These are phyloP conservation scores for Dryas drummondii DNA, from an alignment of 306 rosid genomes.

Conservation along the genomic window DNA sequence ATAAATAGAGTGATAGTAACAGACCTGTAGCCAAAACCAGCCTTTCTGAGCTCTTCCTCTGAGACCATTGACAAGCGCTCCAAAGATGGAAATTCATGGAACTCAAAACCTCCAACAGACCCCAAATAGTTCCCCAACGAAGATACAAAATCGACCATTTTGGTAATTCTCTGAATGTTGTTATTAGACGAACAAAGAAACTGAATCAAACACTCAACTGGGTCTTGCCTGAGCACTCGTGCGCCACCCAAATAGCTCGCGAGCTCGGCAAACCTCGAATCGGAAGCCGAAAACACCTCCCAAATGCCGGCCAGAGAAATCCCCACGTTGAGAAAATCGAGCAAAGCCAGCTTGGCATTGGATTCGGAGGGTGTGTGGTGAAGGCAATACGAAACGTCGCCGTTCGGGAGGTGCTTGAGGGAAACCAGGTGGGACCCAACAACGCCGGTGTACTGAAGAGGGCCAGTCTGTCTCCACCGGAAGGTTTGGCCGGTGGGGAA, in stretches of 20 bases:
- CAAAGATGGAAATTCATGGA: constrained; percentile 67
- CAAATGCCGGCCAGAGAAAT: constrained; percentile 64
- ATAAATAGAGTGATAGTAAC: background rate
- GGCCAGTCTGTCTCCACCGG: constrained; percentile 79
- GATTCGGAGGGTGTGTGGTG: constrained; percentile 37
- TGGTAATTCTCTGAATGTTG: constrained; percentile 77
- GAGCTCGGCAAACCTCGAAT: constrained; percentile 62
- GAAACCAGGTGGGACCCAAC: constrained; percentile 71
- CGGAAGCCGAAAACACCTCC: constrained; percentile 66
- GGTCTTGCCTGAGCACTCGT: constrained; percentile 87
- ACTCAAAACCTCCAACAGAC: constrained; percentile 56
- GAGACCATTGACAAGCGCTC: constrained; percentile 56
- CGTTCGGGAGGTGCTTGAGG: constrained; percentile 63
- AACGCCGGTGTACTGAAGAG: constrained; percentile 72
- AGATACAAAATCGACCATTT: constrained; percentile 83
- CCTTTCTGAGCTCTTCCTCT: constrained; percentile 69
- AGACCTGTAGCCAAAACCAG: constrained; percentile 95
- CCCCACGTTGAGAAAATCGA: constrained; percentile 68
- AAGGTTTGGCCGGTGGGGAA: constrained; percentile 99
- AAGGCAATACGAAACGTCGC: constrained; percentile 65
- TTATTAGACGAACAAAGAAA: constrained; percentile 89
- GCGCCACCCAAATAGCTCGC: constrained; percentile 64
- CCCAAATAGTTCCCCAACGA: constrained; percentile 69
- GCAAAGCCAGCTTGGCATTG: constrained; percentile 39
- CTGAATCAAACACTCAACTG: constrained; percentile 87